These are phyloP conservation scores for Colletotrichum falcatum DNA, from an alignment of 2,329 filamentous ascomycete species.

Conservation along the genomic window DNA sequence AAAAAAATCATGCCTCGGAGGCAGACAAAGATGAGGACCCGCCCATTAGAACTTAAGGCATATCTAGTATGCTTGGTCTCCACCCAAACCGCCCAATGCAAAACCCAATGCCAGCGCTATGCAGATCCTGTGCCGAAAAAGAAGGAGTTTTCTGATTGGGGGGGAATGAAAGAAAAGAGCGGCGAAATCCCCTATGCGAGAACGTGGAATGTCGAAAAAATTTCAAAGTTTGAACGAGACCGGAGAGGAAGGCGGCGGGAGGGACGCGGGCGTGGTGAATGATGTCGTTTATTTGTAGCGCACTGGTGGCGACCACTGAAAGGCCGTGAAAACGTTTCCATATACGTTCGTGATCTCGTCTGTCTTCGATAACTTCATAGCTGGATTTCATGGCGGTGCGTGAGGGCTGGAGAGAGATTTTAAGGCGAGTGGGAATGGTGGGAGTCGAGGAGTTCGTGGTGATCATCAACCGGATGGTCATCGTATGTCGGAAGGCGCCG, in stretches of 20 bases:
- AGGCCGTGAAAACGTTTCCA: constrained; percentile 36
- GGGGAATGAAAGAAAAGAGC: background rate
- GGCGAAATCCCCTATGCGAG: background rate
- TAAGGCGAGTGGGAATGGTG: constrained; percentile 17
- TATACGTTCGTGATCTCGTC: constrained; percentile 40
- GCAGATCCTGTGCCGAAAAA: constrained; percentile 21
- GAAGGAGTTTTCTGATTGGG: constrained; percentile 5
- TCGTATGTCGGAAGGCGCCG: constrained; percentile 47
- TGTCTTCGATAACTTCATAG: constrained; percentile 50
- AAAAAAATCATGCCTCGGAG: background rate
- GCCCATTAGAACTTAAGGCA: constrained; percentile 38
- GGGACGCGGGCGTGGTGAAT: constrained; percentile 15
- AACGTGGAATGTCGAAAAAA: constrained; percentile 5
- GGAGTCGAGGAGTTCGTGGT: constrained; percentile 15
- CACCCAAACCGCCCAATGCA: constrained; percentile 34
- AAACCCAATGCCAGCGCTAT: constrained; percentile 37
- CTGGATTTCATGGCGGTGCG: constrained; percentile 40
- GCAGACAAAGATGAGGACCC: constrained; percentile 24
- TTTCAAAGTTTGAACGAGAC: constrained; percentile 28
- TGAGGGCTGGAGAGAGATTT: constrained; percentile 15
- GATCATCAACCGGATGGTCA: constrained; percentile 22
- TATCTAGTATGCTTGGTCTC: constrained; percentile 32
- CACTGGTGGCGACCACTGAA: constrained; percentile 15
- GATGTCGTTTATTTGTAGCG: constrained; percentile 29
- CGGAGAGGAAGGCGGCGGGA: background rate